phyloP scores from a whole-genome alignment of 108 stramenopile species.

The Cyclotella cryptica region DNA sequence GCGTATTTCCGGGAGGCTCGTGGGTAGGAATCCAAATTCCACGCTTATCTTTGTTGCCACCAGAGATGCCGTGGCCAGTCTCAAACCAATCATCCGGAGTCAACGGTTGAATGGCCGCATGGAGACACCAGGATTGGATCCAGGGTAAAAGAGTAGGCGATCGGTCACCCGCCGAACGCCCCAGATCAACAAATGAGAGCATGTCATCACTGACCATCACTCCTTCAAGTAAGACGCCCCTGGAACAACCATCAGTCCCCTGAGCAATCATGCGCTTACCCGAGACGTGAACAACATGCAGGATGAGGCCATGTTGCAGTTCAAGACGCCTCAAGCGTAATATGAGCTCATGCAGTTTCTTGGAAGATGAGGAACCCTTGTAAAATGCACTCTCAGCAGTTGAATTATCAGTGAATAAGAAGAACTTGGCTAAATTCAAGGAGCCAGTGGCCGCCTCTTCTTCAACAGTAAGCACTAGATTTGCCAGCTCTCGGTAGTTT shows the following conservation, averaged over 20 bases:
- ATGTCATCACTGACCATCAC: slow-evolving; percentile 27
- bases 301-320: slow-evolving; percentile 5
- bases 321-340: slow-evolving; percentile 18
- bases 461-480: slow-evolving; percentile 49
- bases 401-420: slow-evolving; percentile 38
- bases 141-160: slow-evolving; percentile 19
- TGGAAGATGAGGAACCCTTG: slow-evolving; percentile 21
- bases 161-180: background rate
- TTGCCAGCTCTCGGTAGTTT: slow-evolving; percentile 38
- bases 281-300: slow-evolving; percentile 29
- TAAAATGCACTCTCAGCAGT: slow-evolving; percentile 30
- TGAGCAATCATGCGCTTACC: slow-evolving; percentile 44
- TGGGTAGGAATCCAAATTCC: slow-evolving; percentile 34
- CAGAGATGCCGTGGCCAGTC: slow-evolving; percentile 32
- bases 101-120: background rate
- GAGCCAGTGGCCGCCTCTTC: slow-evolving; percentile 7
- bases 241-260: slow-evolving; percentile 40
- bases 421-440: slow-evolving; percentile 33
- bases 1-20: background rate
- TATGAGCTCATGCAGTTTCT: slow-evolving; percentile 12
- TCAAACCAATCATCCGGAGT: slow-evolving; percentile 41
- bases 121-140: slow-evolving; percentile 13
- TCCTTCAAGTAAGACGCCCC: slow-evolving; percentile 27
- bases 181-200: slow-evolving; percentile 35
- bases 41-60: slow-evolving; percentile 12